Evolutionary conservation across 1,139 yeast species (phyloP).

Genomic region (Suhomyces bokatorum): DNA sequence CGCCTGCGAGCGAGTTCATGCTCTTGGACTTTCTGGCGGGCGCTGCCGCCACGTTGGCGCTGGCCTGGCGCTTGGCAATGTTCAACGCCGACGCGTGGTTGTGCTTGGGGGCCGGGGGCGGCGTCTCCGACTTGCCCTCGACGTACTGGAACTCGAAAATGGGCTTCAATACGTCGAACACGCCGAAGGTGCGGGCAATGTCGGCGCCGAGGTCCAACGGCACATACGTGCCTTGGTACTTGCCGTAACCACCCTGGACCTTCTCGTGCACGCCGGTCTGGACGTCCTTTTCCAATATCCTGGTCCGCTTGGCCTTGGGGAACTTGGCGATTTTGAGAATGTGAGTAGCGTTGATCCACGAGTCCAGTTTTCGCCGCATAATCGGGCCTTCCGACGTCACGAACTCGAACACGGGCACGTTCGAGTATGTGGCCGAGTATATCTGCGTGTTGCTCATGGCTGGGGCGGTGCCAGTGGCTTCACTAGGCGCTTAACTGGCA

Average conservation of each 20-base stretch:
- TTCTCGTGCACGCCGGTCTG: slow-evolving; percentile 84
- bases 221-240: slow-evolving; percentile 94
- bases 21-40: slow-evolving; percentile 26
- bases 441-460: slow-evolving; percentile 44
- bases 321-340: slow-evolving; percentile 83
- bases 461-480: slow-evolving; percentile 1
- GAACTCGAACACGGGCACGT: slow-evolving; percentile 74
- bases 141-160: slow-evolving; percentile 62
- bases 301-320: slow-evolving; percentile 82
- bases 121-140: slow-evolving; percentile 60
- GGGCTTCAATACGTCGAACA: slow-evolving; percentile 62
- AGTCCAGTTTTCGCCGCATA: slow-evolving; percentile 78
- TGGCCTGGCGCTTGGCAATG: slow-evolving; percentile 46
- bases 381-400: slow-evolving; percentile 72
- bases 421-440: slow-evolving; percentile 79
- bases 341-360: slow-evolving; percentile 91
- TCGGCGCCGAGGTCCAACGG: slow-evolving; percentile 62
- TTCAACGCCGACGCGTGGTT: slow-evolving; percentile 65
- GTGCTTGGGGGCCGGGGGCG: slow-evolving; percentile 85
- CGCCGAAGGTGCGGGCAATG: slow-evolving; percentile 68
- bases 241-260: slow-evolving; percentile 94
- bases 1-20: slow-evolving; percentile 24
- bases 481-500: background rate
- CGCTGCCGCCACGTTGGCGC: slow-evolving; percentile 21
- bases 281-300: slow-evolving; percentile 85